A percentile compares a stretch with the other conserved stretches of the same genome.
These are phyloP conservation scores for Fusarium chlamydosporum DNA, from an alignment of 2,329 filamentous ascomycete species.

Conservation along the genomic window DNA sequence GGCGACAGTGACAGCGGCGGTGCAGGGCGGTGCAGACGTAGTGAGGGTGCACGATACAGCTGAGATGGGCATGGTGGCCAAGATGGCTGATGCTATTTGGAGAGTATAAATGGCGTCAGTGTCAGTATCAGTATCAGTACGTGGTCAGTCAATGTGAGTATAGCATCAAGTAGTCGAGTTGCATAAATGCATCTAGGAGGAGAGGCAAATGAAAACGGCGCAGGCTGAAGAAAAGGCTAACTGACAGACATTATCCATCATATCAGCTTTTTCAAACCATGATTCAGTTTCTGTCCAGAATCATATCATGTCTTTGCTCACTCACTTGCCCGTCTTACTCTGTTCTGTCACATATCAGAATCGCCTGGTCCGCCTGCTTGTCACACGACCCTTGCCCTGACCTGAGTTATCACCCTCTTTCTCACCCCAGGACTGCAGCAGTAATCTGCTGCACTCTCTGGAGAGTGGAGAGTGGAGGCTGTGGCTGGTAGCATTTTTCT, in stretches of 20 bases:
- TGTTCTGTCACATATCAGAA: conserved; percentile 39
- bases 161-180: not conserved
- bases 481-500: conserved; percentile 13
- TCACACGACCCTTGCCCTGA: conserved; percentile 12
- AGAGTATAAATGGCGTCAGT: conserved; percentile 58
- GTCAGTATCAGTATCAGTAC: not conserved
- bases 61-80: conserved; percentile 87
- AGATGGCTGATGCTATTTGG: conserved; percentile 95
- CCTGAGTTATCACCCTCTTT: not conserved
- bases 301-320: conserved; percentile 13
- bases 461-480: not conserved
- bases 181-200: conserved; percentile 4
- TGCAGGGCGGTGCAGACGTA: conserved; percentile 90
- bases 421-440: not conserved
- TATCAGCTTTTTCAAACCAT: conserved; percentile 7
- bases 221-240: conserved; percentile 4
- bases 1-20: conserved; percentile 85
- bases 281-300: not conserved
- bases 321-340: not conserved
- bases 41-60: conserved; percentile 91
- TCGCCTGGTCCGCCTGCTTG: conserved; percentile 3
- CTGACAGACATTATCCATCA: conserved; percentile 5
- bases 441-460: not conserved
- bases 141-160: not conserved
- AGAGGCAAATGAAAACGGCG: conserved; percentile 1